Evolutionary conservation across 768 basidiomycete species (phyloP), one percentile per base, ranked within the genome.

Genomic region (Tulasnella sp.): DNA sequence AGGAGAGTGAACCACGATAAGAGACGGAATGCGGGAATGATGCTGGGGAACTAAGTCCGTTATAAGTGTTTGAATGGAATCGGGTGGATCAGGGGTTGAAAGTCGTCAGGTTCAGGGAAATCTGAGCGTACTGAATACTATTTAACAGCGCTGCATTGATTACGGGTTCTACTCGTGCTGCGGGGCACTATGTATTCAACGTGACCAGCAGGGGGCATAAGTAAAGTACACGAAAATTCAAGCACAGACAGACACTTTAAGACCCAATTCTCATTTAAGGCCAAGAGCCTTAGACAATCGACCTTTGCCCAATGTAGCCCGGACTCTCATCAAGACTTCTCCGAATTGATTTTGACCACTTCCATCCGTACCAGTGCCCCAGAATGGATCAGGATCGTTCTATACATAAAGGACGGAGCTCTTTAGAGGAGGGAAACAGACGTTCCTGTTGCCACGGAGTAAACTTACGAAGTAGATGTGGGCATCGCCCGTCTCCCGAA

Each of bases 331-430:
- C 61, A 67, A 67, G 13, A 18, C 29, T 16, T 67, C 61, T 67
- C 61, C 61, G 16, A 67, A 35, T 18, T 67, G n/a, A 35, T 67
- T 67, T 67, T 67, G 26, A 18, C 61, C 61, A 16, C 32, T 67
- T 5, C 61, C 61, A 35, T 67, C 29, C 10, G 61, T 4, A 29
- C 61, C 61, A 26, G 61, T 67, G 5, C 61, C 61, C 61, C 61
- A 67, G 61, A 67, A 67, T 67, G 61, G 61, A 32, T 67, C 61
- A 26, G 61, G 61, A 67, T 67, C 61, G 29, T 67, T 32, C 61
- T 67, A 35, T 67, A 35, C 5, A 9, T 35, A 9, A 18, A 32
- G 5, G 9, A 6, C 5, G 11, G 10, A 26, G 6, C 61, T 18
- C 29, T 4, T 67, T 67, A 67, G 61, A 32, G 5, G 16, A 13